Evolutionary conservation across 2,329 filamentous ascomycete species (phyloP).

Genomic region (Talaromyces sp.): DNA sequence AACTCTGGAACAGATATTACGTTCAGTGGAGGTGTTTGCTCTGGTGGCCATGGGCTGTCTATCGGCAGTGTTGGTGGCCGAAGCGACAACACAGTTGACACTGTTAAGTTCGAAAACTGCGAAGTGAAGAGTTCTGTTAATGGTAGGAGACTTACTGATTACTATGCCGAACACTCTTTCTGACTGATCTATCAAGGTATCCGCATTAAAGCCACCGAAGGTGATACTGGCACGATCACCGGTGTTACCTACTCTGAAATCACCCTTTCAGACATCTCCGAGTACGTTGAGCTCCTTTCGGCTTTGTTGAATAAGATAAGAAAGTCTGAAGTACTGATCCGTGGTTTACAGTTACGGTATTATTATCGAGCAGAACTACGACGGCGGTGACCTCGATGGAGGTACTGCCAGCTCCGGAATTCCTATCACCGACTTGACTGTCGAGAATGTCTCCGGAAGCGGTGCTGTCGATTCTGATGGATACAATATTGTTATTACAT

Average conservation of each 20-base stretch:
- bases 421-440: constrained; percentile 30
- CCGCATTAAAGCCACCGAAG: constrained; percentile 56
- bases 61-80: constrained; percentile 45
- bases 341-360: constrained; percentile 37
- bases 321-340: not conserved
- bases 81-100: constrained; percentile 51
- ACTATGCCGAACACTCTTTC: not conserved
- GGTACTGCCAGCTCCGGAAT: constrained; percentile 30
- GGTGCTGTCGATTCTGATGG: constrained; percentile 30
- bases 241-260: constrained; percentile 48
- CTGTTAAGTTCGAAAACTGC: constrained; percentile 49
- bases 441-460: constrained; percentile 36
- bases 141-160: constrained; percentile 21
- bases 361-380: constrained; percentile 56
- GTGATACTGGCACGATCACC: constrained; percentile 50
- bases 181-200: constrained; percentile 37
- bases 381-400: constrained; percentile 44
- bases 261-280: constrained; percentile 41
- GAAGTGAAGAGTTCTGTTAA: constrained; percentile 43
- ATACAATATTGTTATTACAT: constrained; percentile 52
- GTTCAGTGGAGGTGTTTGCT: constrained; percentile 47
- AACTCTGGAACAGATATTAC: constrained; percentile 47
- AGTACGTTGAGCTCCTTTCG: not conserved
- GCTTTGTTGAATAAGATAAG: no score
- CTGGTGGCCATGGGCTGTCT: constrained; percentile 32